Evolutionary conservation across 345 rosid genomes (phyloP).

Genomic region (Syzygium aqueum): DNA sequence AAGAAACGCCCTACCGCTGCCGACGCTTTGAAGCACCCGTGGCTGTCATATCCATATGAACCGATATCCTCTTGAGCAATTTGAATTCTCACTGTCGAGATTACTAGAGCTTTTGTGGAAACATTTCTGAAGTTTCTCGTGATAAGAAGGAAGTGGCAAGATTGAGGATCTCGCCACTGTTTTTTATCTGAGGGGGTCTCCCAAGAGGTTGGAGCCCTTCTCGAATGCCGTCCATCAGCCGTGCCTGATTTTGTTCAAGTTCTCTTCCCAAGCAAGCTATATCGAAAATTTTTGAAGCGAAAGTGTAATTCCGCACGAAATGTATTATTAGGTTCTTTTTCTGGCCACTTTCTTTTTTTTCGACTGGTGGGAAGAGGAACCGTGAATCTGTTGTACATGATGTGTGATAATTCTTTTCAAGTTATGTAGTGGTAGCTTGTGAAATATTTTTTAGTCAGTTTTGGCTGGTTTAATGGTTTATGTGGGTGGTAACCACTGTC

Average conservation of each 20-base stretch:
- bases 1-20: slow-evolving; percentile 84
- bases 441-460: slow-evolving; percentile 19
- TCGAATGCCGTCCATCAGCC: slow-evolving; percentile 9
- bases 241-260: slow-evolving; percentile 11
- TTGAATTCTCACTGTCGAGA: background rate
- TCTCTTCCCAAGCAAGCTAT: slow-evolving; percentile 3
- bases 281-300: background rate
- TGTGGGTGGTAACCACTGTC: background rate
- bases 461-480: slow-evolving; percentile 4
- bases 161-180: background rate
- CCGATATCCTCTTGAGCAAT: slow-evolving; percentile 74
- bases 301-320: slow-evolving; percentile 7
- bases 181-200: slow-evolving; percentile 2
- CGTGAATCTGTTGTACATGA: slow-evolving; percentile 44
- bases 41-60: slow-evolving; percentile 84
- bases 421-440: slow-evolving; percentile 30
- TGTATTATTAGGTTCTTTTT: slow-evolving; percentile 16
- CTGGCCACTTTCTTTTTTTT: slow-evolving; percentile 1
- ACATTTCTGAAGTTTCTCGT: background rate
- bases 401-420: slow-evolving; percentile 38
- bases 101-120: background rate
- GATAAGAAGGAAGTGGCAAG: background rate
- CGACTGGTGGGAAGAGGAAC: slow-evolving; percentile 28
- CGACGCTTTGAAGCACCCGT: slow-evolving; percentile 89
- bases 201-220: background rate